A percentile compares a stretch with the other conserved stretches of the same genome.
phyloP scores from a whole-genome alignment of 208 protist species.

The Crithidia expoeki region DNA sequence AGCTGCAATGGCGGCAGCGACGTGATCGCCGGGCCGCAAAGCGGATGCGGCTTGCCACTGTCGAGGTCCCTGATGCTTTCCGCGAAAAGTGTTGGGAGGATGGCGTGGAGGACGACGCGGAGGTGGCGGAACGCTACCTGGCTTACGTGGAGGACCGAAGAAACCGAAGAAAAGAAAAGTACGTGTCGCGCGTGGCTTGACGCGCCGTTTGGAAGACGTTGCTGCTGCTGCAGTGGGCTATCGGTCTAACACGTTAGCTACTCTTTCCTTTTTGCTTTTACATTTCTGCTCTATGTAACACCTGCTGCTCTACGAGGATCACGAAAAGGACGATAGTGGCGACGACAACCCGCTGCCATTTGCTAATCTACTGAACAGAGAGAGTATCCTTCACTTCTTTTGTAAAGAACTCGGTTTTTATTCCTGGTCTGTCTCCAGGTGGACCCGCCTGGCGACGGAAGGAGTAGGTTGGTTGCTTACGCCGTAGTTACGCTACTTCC shows the following conservation, averaged over 20 bases:
- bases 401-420: no score
- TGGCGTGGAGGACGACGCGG: constrained; percentile 48
- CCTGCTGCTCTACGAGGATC: not conserved
- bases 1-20: constrained; percentile 23
- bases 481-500: no score
- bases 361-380: no score
- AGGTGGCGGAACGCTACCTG: constrained; percentile 33
- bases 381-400: no score
- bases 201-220: not conserved
- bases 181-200: not conserved
- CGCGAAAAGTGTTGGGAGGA: constrained; percentile 37
- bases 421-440: no score
- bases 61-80: constrained; percentile 34
- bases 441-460: no score
- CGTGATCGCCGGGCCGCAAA: constrained; percentile 24
- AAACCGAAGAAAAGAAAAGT: not conserved
- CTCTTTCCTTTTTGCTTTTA: not conserved
- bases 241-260: no score
- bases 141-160: constrained; percentile 12
- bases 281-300: not conserved
- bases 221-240: no score
- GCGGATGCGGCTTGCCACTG: constrained; percentile 26
- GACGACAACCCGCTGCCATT: no score
- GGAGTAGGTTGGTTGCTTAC: no score
- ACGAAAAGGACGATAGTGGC: not conserved